Conservation (phyloP, 495 filamentous ascomycete species). For the Annulohypoxylon bovei region DNA sequence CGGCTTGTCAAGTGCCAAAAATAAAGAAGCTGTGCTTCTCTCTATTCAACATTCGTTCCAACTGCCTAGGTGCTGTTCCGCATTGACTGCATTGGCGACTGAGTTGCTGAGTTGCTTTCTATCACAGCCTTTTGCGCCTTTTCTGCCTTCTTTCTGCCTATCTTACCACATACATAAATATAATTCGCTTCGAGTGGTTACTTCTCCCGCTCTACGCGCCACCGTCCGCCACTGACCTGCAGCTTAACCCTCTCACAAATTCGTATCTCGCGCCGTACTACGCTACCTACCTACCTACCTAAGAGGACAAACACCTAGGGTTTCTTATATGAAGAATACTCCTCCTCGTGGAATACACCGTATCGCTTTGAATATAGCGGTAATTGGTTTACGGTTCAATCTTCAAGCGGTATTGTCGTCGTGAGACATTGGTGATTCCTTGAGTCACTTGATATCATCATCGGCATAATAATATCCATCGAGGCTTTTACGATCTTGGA, state of each 20-base stretch:
- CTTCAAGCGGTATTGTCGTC: constrained; percentile 1
- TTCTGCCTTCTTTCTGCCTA: constrained; percentile 23
- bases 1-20: constrained; percentile 13
- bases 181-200: constrained; percentile 15
- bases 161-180: constrained; percentile 10
- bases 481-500: constrained; percentile 4
- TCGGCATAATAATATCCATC: constrained; percentile 6
- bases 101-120: constrained; percentile 18
- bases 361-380: neutral
- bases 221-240: constrained; percentile 9
- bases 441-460: constrained; percentile 7
- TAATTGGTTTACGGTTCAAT: neutral
- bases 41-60: constrained; percentile 21
- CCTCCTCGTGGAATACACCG: neutral
- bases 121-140: constrained; percentile 2
- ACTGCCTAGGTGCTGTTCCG: constrained; percentile 20
- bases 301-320: constrained; percentile 2
- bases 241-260: constrained; percentile 24
- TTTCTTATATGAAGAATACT: constrained; percentile 13
- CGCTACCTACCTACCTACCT: constrained; percentile 11
- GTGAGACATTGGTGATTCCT: neutral
- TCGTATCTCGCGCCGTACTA: constrained; percentile 25
- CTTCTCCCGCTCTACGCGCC: constrained; percentile 13
- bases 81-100: constrained; percentile 27
- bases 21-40: constrained; percentile 41